phyloP scores from a whole-genome alignment of 768 basidiomycete genomes.

The Suillus subluteus region DNA sequence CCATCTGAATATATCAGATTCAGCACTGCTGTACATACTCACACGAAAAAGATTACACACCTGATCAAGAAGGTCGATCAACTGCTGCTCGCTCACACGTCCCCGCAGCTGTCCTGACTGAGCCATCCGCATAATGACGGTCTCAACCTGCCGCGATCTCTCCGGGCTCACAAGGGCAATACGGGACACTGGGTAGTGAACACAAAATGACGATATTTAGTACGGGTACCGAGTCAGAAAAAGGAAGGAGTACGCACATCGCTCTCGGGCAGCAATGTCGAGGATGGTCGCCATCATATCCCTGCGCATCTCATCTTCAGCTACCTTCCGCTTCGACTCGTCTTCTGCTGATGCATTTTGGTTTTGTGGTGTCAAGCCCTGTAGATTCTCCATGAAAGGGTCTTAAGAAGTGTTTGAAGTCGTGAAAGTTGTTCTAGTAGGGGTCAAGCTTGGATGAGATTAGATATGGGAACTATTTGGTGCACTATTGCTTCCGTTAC shows the following conservation, averaged over 20 bases:
- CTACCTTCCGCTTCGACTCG: constrained; percentile 55
- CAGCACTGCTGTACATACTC: background rate
- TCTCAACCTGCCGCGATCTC: constrained; percentile 79
- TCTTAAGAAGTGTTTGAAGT: background rate
- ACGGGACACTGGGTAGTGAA: constrained; percentile 65
- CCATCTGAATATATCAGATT: constrained; percentile 44
- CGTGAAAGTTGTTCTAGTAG: background rate
- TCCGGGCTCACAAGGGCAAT: constrained; percentile 87
- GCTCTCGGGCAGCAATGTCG: constrained; percentile 77
- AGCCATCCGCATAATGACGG: constrained; percentile 78
- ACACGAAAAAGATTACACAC: constrained; percentile 39
- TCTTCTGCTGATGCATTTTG: constrained; percentile 53
- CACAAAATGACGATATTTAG: constrained; percentile 1
- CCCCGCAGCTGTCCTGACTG: constrained; percentile 82
- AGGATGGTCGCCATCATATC: constrained; percentile 80
- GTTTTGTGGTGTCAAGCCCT: constrained; percentile 30
- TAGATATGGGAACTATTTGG: constrained; percentile 9
- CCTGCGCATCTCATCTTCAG: constrained; percentile 77
- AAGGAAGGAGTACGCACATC: constrained; percentile 50
- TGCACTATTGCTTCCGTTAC: constrained; percentile 6
- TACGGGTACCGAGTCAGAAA: background rate
- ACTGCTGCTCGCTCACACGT: constrained; percentile 75
- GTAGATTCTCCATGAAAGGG: constrained; percentile 28
- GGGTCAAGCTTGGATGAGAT: background rate
- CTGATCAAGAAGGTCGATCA: constrained; percentile 88